A percentile compares a stretch with the other conserved stretches of the same genome.
Conservation (phyloP, 257 asterid genomes). For the Salvia hispanica region DNA sequence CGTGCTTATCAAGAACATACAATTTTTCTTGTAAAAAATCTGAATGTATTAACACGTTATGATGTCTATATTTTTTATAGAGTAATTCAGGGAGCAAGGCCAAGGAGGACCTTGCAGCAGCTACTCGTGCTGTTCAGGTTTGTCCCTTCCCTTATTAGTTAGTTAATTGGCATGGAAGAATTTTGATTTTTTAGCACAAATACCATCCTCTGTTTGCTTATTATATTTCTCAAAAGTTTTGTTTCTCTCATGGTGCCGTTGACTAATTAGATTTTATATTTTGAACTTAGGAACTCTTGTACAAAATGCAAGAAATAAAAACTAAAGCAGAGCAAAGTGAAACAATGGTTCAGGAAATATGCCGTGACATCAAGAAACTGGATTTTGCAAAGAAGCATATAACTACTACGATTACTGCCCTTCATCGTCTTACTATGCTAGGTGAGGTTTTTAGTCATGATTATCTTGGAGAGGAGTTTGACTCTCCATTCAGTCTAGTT, state of each 20-base stretch:
- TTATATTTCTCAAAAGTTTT: no score
- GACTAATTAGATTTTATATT: constrained; percentile 29
- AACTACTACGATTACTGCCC: constrained; percentile 95
- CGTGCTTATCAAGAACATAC: constrained; percentile 6
- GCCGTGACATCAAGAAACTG: constrained; percentile 97
- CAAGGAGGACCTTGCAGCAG: constrained; percentile 96
- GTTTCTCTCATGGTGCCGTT: no score
- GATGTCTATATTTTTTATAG: constrained; percentile 44
- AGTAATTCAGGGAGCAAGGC: constrained; percentile 99
- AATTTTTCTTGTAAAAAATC: constrained; percentile 16
- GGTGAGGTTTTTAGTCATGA: constrained; percentile 55
- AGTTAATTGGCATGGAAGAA: constrained; percentile 11
- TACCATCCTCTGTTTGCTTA: no score
- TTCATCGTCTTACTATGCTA: constrained; percentile 99
- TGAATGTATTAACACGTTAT: constrained; percentile 27
- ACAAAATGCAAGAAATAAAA: constrained; percentile 94
- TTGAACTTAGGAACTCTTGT: constrained; percentile 82
- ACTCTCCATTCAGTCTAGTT: constrained; percentile 25
- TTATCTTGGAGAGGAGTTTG: constrained; percentile 30
- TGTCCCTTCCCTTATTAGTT: constrained; percentile 33
- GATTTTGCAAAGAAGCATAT: constrained; percentile 99
- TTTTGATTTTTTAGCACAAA: no score
- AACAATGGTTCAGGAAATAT: constrained; percentile 99
- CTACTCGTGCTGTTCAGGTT: constrained; percentile 94
- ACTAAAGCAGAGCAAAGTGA: constrained; percentile 99